Conservation (phyloP, 768 basidiomycete genomes). For the Agrocybe pediades region DNA sequence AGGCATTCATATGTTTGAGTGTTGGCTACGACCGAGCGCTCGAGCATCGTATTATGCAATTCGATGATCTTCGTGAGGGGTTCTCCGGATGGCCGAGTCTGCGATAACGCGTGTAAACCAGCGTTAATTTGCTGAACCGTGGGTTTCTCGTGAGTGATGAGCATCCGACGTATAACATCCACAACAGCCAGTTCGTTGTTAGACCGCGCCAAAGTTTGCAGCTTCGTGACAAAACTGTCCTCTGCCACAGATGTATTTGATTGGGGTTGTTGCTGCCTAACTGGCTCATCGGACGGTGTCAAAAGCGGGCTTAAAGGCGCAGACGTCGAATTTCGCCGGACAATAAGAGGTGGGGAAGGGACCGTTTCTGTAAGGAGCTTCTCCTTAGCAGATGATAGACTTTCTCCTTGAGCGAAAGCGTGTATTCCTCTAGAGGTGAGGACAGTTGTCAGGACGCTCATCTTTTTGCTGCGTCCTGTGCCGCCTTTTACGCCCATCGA, state of each 20-base stretch:
- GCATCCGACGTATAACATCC: conserved; percentile 27
- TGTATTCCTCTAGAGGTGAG: conserved; percentile 63
- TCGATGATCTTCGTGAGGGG: conserved; percentile 60
- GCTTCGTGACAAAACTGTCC: background rate
- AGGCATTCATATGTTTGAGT: conserved; percentile 60
- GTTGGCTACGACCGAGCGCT: conserved; percentile 62
- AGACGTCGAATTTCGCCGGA: conserved; percentile 52
- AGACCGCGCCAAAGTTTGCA: conserved; percentile 6
- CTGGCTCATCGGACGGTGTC: conserved; percentile 10
- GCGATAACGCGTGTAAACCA: conserved; percentile 55
- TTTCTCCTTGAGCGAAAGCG: conserved; percentile 43
- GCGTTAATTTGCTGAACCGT: conserved; percentile 61
- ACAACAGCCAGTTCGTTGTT: conserved; percentile 13
- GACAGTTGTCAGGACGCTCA: conserved; percentile 67
- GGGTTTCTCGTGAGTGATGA: conserved; percentile 30
- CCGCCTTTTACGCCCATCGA: conserved; percentile 46
- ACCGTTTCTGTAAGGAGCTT: conserved; percentile 17
- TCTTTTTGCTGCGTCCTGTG: conserved; percentile 39
- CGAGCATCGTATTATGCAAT: conserved; percentile 74
- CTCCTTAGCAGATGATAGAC: conserved; percentile 20
- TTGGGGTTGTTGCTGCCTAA: conserved; percentile 1
- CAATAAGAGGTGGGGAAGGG: conserved; percentile 31
- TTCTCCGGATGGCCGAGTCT: conserved; percentile 47
- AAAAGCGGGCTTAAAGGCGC: conserved; percentile 28
- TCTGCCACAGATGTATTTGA: background rate